Base-by-base conservation (phyloP, 2,329 filamentous ascomycete species). In the Metarhizium humberi region DNA sequence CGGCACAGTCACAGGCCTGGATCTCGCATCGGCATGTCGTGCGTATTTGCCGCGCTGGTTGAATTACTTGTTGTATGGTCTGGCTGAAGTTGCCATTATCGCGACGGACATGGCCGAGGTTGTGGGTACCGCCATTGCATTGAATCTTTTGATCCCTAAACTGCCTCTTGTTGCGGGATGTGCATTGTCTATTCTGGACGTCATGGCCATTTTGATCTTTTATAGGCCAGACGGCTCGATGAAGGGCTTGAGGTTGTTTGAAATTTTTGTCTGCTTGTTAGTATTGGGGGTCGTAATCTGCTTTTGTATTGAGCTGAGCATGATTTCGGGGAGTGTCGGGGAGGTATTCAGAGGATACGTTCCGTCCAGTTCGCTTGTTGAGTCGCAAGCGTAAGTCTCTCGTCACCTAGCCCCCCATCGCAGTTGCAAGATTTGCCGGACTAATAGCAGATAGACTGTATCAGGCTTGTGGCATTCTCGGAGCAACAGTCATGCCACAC, bases 401-500 rank as follows among this genome's bases (percentile, higher is more conserved):
- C 29, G 48, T 8, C 42, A 10, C 18, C n/a, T 20, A 11, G 10
- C 13, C 38, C 14, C n/a, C 14, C 11, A 40, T 14, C n/a, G 8
- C 18, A 20, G 3, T 20, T 6, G n/a, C 42, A 45, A 45, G 42
- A 16, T 16, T 18, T 45, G 42, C n/a, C 16, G 20, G 16, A 25
- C 16, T 52, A 42, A 52, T 46, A n/a, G 29, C 4, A 0, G 2
- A 3, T 14, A 65, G 66, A 16, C 54, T 85, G 0, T 88, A 87
- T 65, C 84, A 88, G 68, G 80, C 86, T 1, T 91, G 87, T 59
- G 87, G 87, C 52, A 91, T 91, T 56, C 75, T 91, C 0, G 87
- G 87, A 2, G 87, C 87, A 3, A 91, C 87, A 0, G 85, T 87
- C 29, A 87, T 87, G 84, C 84, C 84, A 4, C 84, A 87, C 62